Evolutionary conservation across 2,329 filamentous ascomycete genomes (phyloP).

Genomic region (Claviceps sp.): DNA sequence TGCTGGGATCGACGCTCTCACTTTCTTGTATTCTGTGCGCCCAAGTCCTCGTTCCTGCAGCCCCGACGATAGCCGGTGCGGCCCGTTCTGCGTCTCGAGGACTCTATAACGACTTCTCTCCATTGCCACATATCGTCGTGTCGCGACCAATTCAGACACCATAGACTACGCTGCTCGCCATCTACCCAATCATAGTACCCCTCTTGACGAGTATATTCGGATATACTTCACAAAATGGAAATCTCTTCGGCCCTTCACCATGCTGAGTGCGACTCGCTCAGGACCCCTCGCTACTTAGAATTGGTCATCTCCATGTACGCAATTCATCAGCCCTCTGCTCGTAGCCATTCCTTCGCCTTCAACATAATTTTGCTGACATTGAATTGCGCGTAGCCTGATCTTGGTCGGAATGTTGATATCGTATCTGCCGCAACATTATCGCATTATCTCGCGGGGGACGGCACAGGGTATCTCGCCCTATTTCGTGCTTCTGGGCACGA

Average conservation of each 20-base stretch:
- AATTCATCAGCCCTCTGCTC: background rate
- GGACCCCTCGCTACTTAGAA: conserved; percentile 39
- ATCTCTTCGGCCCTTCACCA: background rate
- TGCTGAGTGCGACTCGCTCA: conserved; percentile 34
- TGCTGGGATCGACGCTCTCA: background rate
- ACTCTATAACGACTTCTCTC: background rate
- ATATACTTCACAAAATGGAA: background rate
- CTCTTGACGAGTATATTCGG: background rate
- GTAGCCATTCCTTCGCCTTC: background rate
- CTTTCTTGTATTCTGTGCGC: background rate
- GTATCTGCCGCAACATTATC: conserved; percentile 87
- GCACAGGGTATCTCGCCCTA: conserved; percentile 93
- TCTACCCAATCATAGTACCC: background rate
- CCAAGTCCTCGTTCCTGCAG: background rate
- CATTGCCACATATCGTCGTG: background rate
- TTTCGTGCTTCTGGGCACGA: conserved; percentile 87
- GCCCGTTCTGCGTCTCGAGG: background rate
- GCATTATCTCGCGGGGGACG: conserved; percentile 73
- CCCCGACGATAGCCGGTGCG: background rate
- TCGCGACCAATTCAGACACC: background rate
- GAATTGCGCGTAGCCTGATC: conserved; percentile 41
- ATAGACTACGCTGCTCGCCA: background rate
- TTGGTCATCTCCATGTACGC: conserved; percentile 41
- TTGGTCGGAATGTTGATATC: conserved; percentile 80
- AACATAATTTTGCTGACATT: background rate